A percentile compares a stretch with the other conserved stretches of the same genome.
These are phyloP conservation scores for Albizia julibrissin DNA, from an alignment of 306 rosid species.

Conservation along the genomic window DNA sequence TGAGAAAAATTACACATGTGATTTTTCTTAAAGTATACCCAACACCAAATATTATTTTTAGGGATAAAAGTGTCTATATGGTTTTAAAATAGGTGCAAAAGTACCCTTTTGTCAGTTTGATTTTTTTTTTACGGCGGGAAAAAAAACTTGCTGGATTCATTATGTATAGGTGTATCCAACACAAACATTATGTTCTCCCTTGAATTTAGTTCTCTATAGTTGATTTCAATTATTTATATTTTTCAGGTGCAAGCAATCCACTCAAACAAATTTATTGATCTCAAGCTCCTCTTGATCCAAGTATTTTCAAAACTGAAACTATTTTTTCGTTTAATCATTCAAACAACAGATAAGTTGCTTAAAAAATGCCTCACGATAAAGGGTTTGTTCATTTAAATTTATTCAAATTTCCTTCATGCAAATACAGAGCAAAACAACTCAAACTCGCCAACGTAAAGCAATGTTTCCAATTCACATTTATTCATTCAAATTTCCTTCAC, in stretches of 20 bases:
- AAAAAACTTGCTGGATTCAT: neutral
- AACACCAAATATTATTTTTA: too few relatives aligned
- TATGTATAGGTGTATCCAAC: neutral
- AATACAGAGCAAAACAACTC: too few relatives aligned
- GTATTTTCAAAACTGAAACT: neutral
- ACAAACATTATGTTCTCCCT: neutral
- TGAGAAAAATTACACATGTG: too few relatives aligned
- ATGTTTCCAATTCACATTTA: too few relatives aligned
- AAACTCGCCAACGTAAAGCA: too few relatives aligned
- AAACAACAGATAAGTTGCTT: neutral
- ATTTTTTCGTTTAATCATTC: neutral
- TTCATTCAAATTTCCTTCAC: too few relatives aligned
- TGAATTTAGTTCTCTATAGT: neutral
- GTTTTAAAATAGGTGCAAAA: too few relatives aligned
- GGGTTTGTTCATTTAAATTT: neutral
- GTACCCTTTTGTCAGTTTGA: too few relatives aligned
- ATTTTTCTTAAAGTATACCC: too few relatives aligned
- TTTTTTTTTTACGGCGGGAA: too few relatives aligned
- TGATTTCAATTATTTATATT: neutral
- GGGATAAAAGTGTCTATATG: too few relatives aligned
- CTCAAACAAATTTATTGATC: neutral
- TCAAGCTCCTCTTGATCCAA: neutral
- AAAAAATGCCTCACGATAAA: neutral
- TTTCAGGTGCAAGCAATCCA: neutral
- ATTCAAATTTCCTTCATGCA: too few relatives aligned